Evolutionary conservation across 345 rosid genomes (phyloP).

Genomic region (Linum usitatissimum): DNA sequence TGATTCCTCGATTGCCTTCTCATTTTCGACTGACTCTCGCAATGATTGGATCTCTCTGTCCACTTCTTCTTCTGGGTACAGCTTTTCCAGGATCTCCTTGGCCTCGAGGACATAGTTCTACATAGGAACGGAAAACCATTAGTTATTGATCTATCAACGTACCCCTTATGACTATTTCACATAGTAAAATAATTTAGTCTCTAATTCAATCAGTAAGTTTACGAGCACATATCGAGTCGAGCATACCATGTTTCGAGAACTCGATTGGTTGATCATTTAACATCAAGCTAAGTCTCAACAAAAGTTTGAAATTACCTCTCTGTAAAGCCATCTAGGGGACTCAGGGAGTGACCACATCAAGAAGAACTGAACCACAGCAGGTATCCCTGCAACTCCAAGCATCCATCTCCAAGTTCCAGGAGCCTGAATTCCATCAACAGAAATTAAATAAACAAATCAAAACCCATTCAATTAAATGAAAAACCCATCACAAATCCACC

Average conservation of each 20-base stretch:
- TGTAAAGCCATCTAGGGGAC: constrained; percentile 82
- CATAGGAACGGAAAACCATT: neutral
- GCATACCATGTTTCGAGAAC: neutral
- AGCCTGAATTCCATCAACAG: constrained; percentile 19
- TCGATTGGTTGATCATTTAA: neutral
- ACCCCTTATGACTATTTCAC: too few species aligned
- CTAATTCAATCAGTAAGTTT: too few species aligned
- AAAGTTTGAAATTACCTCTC: constrained; percentile 25
- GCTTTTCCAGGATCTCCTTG: constrained; percentile 42
- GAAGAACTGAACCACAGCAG: constrained; percentile 51
- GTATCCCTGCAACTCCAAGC: constrained; percentile 71
- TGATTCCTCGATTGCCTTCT: constrained; percentile 41
- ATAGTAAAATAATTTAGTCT: too few species aligned
- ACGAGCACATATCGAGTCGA: too few species aligned
- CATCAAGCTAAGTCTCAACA: neutral
- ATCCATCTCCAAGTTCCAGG: constrained; percentile 92
- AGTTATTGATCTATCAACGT: too few species aligned
- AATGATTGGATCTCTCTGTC: constrained; percentile 45
- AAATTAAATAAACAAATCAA: neutral
- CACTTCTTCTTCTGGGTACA: constrained; percentile 56
- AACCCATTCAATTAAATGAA: neutral
- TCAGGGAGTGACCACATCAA: constrained; percentile 68
- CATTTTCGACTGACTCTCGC: constrained; percentile 39
- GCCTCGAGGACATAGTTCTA: constrained; percentile 49
- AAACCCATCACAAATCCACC: neutral